A percentile compares a stretch with the other conserved stretches of the same genome.
These are phyloP conservation scores for Phanerochaete carnosa DNA, from an alignment of 768 basidiomycete species.

Conservation along the genomic window DNA sequence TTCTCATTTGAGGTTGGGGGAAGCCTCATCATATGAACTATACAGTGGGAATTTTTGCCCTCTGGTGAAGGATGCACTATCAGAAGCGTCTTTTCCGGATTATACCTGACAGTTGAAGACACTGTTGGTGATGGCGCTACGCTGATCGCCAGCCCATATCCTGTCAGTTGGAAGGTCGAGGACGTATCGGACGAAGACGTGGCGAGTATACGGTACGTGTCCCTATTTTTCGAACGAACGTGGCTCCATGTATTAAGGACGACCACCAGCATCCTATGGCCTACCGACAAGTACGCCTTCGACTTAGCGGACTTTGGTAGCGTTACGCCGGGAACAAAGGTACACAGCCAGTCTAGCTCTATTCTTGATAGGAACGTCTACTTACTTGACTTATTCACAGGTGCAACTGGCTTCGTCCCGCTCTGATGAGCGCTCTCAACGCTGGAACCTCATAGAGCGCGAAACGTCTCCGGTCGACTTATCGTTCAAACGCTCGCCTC, in stretches of 20 bases:
- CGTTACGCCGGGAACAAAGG: constrained; percentile 19
- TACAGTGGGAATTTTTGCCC: constrained; percentile 23
- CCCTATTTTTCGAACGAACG: neutral
- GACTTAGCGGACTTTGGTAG: constrained; percentile 20
- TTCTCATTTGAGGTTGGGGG: neutral
- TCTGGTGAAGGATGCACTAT: constrained; percentile 24
- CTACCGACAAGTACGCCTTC: constrained; percentile 19
- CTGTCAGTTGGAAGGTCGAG: constrained; percentile 20
- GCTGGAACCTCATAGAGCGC: constrained; percentile 20
- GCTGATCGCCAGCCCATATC: constrained; percentile 23
- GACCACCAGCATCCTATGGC: constrained; percentile 20
- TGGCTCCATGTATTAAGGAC: neutral
- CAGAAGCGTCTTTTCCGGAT: constrained; percentile 11
- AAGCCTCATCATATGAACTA: neutral
- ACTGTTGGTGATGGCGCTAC: constrained; percentile 10
- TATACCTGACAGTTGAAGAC: constrained; percentile 21
- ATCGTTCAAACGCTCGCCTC: neutral
- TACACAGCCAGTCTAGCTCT: neutral
- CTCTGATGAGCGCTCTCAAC: constrained; percentile 17
- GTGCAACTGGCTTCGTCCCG: constrained; percentile 17
- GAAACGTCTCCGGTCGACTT: neutral
- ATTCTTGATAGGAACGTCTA: neutral
- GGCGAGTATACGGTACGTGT: constrained; percentile 14
- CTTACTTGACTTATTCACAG: constrained; percentile 4
- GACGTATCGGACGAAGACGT: constrained; percentile 15